Conservation (phyloP, 306 rosid species). For the Herpetospermum pedunculosum region DNA sequence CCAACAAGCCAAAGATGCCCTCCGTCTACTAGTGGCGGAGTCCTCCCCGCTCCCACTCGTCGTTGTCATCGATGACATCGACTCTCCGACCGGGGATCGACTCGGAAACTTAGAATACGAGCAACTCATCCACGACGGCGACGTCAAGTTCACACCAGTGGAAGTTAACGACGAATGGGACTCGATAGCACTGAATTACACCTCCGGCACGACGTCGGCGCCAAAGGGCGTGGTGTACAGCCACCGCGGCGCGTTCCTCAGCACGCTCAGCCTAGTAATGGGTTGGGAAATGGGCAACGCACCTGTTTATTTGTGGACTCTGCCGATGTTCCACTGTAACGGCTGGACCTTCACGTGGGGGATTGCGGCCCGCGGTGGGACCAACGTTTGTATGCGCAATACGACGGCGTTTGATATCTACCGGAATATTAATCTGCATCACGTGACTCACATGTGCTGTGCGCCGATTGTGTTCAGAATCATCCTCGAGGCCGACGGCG, state of each 20-base stretch:
- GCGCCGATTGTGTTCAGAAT: constrained; percentile 74
- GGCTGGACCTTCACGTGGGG: constrained; percentile 99
- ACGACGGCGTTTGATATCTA: constrained; percentile 43
- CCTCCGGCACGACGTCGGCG: constrained; percentile 83
- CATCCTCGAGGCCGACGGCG: constrained; percentile 35
- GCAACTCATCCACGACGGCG: constrained; percentile 34
- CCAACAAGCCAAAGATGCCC: constrained; percentile 41
- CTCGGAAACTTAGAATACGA: constrained; percentile 73
- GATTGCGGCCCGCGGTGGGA: constrained; percentile 80
- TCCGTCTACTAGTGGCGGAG: constrained; percentile 21
- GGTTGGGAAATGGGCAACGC: constrained; percentile 79
- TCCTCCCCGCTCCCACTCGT: constrained; percentile 38
- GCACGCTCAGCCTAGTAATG: constrained; percentile 53
- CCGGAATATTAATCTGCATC: constrained; percentile 31
- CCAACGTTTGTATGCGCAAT: constrained; percentile 62
- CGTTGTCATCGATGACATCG: constrained; percentile 67
- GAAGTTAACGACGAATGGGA: constrained; percentile 53
- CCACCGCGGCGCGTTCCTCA: constrained; percentile 77
- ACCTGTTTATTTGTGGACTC: constrained; percentile 77
- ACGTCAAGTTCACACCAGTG: constrained; percentile 17
- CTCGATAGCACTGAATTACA: constrained; percentile 65
- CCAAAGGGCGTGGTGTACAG: constrained; percentile 90
- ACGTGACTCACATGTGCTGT: constrained; percentile 90
- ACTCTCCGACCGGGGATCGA: constrained; percentile 50
- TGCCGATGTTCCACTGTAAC: constrained; percentile 91